A percentile compares a stretch with the other conserved stretches of the same genome.
phyloP scores from a whole-genome alignment of 1,139 yeast species.

The Debaryomyces coudertii region DNA sequence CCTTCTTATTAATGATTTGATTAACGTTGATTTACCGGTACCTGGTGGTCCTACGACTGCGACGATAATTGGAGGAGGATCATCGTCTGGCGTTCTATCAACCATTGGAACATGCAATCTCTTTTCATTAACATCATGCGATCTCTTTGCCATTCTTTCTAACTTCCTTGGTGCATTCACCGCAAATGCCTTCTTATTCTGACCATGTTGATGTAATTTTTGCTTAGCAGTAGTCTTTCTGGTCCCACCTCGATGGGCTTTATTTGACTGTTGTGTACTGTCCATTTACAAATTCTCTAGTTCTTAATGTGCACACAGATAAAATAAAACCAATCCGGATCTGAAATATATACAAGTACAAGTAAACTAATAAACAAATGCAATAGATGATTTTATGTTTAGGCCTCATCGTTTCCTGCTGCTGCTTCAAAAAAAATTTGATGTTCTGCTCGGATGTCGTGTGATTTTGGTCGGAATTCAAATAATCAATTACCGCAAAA shows the following conservation, averaged over 20 bases:
- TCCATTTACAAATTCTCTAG: constrained; percentile 23
- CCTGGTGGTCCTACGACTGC: constrained; percentile 99
- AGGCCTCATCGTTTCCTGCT: constrained; percentile 9
- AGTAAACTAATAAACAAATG: constrained; percentile 3
- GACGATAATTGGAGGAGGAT: constrained; percentile 94
- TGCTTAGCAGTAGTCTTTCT: constrained; percentile 72
- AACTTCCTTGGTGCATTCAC: constrained; percentile 90
- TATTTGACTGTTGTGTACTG: constrained; percentile 53
- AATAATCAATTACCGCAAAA: constrained; percentile 15
- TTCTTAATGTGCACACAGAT: background rate
- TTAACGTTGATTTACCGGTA: constrained; percentile 93
- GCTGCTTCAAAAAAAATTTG: constrained; percentile 11
- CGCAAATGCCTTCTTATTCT: constrained; percentile 92
- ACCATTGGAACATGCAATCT: constrained; percentile 96
- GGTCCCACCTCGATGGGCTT: constrained; percentile 61
- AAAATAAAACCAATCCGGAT: background rate
- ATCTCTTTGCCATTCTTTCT: constrained; percentile 80
- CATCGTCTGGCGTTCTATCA: constrained; percentile 95
- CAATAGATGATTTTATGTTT: background rate
- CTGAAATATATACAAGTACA: constrained; percentile 2
- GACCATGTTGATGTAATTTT: constrained; percentile 88
- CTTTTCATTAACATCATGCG: constrained; percentile 84
- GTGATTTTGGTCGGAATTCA: constrained; percentile 3
- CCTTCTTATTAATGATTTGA: constrained; percentile 84
- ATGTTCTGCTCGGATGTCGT: constrained; percentile 4